These are phyloP conservation scores for Amanita subjunquillea DNA, from an alignment of 768 basidiomycete genomes.

Conservation along the genomic window DNA sequence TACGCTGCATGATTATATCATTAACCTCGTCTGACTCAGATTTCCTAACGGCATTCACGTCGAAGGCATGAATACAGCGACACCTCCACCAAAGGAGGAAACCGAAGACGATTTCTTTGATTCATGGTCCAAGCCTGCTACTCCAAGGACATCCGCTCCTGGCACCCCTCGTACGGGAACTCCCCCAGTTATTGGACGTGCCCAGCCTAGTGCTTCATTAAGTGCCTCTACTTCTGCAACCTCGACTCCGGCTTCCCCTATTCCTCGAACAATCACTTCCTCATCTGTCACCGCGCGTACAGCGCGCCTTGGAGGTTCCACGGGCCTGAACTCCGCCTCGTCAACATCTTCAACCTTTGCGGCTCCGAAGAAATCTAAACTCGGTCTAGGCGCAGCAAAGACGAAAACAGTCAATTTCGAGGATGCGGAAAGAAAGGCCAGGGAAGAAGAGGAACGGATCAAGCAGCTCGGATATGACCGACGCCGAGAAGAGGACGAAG, in stretches of 20 bases:
- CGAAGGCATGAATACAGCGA: slow-evolving; percentile 61
- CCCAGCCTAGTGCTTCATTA: slow-evolving; percentile 26
- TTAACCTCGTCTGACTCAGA: slow-evolving; percentile 24
- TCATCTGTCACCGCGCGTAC: slow-evolving; percentile 42
- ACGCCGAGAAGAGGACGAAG: slow-evolving; percentile 75
- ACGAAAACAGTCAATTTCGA: slow-evolving; percentile 86
- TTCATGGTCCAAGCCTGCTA: slow-evolving; percentile 85
- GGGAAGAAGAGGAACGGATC: slow-evolving; percentile 87
- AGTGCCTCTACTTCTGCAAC: slow-evolving; percentile 19
- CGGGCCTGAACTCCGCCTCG: slow-evolving; percentile 27
- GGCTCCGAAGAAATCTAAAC: slow-evolving; percentile 51
- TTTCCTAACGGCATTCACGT: slow-evolving; percentile 69
- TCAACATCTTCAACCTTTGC: slow-evolving; percentile 18
- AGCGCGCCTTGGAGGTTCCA: slow-evolving; percentile 25
- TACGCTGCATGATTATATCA: slow-evolving; percentile 5
- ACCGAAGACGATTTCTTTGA: slow-evolving; percentile 93
- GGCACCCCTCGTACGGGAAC: slow-evolving; percentile 39
- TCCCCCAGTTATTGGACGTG: slow-evolving; percentile 51
- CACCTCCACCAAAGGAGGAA: slow-evolving; percentile 29
- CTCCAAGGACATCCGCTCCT: slow-evolving; percentile 42
- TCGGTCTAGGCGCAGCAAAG: slow-evolving; percentile 85
- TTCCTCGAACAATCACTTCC: slow-evolving; percentile 57
- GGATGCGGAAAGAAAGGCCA: slow-evolving; percentile 83
- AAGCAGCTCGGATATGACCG: slow-evolving; percentile 90
- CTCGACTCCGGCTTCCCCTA: slow-evolving; percentile 18